phyloP scores from a whole-genome alignment of 2,329 filamentous ascomycete species.

The Venturia effusa region DNA sequence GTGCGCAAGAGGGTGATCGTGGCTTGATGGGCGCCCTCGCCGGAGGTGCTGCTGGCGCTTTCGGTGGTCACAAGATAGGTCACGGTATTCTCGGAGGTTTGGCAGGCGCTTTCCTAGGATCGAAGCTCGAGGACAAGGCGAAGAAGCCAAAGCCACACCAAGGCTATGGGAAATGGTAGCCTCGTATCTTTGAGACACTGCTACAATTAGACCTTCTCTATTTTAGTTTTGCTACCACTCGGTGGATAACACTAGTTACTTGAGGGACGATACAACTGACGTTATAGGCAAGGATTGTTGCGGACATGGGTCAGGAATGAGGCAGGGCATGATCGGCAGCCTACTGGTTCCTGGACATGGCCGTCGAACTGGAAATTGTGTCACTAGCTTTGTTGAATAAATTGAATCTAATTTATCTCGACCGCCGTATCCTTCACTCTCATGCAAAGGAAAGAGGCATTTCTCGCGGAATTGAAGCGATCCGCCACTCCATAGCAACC shows the following conservation, averaged over 20 bases:
- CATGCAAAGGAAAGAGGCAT: background rate
- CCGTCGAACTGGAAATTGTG: too few species aligned
- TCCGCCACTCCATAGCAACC: too few species aligned
- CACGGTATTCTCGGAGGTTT: constrained; percentile 48
- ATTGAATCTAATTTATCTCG: background rate
- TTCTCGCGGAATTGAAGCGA: background rate
- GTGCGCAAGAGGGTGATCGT: constrained; percentile 42
- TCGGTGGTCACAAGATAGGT: constrained; percentile 44
- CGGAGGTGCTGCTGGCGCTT: constrained; percentile 46
- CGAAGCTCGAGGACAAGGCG: constrained; percentile 42
- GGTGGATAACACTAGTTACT: background rate
- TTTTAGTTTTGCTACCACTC: background rate
- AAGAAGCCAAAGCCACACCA: constrained; percentile 24
- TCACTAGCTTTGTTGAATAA: background rate
- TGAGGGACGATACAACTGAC: background rate
- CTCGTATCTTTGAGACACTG: background rate
- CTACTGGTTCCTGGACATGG: background rate
- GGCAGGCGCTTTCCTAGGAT: constrained; percentile 45
- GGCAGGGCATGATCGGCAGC: background rate
- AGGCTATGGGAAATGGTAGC: constrained; percentile 8
- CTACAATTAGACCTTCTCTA: background rate
- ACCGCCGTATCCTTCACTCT: background rate
- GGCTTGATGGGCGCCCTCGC: constrained; percentile 46
- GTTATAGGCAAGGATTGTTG: background rate
- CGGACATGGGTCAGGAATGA: background rate